These are phyloP conservation scores for Diaporthe longicolla DNA, from an alignment of 2,329 filamentous ascomycete species.

Conservation along the genomic window DNA sequence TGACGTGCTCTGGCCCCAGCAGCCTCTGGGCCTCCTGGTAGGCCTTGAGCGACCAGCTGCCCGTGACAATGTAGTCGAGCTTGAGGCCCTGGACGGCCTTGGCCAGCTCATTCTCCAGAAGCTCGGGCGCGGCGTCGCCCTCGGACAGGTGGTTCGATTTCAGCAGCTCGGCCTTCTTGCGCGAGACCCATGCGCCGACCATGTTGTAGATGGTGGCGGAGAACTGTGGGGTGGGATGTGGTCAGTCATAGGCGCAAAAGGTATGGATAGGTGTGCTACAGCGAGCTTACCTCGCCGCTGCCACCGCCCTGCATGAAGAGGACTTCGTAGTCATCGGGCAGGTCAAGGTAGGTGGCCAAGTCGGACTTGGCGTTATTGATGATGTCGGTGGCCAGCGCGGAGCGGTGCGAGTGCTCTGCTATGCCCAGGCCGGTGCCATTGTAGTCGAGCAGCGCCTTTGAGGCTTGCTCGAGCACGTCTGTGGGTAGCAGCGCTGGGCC, in stretches of 20 bases:
- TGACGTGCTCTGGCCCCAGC: slow-evolving; percentile 83
- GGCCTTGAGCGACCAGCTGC: slow-evolving; percentile 92
- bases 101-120: slow-evolving; percentile 72
- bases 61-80: slow-evolving; percentile 92
- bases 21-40: slow-evolving; percentile 85
- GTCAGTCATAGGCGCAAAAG: too few species aligned
- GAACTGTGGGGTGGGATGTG: slow-evolving; percentile 62
- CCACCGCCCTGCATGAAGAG: slow-evolving; percentile 91
- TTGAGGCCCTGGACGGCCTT: slow-evolving; percentile 79
- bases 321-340: slow-evolving; percentile 89
- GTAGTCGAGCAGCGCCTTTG: slow-evolving; percentile 85
- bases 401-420: slow-evolving; percentile 92
- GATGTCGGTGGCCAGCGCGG: slow-evolving; percentile 81
- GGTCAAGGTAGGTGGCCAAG: slow-evolving; percentile 80
- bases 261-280: too few species aligned
- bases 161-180: slow-evolving; percentile 72
- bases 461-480: slow-evolving; percentile 81
- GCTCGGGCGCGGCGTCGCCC: slow-evolving; percentile 65
- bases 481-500: slow-evolving; percentile 91
- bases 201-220: slow-evolving; percentile 87
- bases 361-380: slow-evolving; percentile 83
- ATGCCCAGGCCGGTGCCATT: slow-evolving; percentile 85
- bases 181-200: slow-evolving; percentile 84
- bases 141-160: slow-evolving; percentile 66
- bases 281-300: slow-evolving; percentile 69